Conservation (phyloP, 495 filamentous ascomycete genomes). For the Penicillium crystallinum region DNA sequence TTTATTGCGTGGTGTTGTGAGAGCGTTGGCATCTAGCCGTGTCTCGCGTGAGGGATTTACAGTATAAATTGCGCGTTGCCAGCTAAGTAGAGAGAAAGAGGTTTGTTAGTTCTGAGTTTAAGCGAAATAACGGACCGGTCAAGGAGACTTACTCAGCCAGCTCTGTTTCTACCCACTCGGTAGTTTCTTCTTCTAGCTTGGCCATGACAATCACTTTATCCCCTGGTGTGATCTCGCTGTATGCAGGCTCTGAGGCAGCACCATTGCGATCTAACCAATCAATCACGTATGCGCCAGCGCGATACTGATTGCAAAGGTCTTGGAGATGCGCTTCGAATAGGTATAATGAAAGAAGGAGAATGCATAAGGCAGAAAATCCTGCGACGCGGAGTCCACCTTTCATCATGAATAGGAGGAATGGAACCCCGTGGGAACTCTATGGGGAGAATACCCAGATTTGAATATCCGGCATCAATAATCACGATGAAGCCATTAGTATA, state of each 20-base stretch:
- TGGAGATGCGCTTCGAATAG: conserved; percentile 33
- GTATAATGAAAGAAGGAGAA: conserved; percentile 32
- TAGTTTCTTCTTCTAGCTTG: conserved; percentile 50
- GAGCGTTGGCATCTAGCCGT: conserved; percentile 35
- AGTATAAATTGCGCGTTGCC: conserved; percentile 59
- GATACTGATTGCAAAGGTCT: conserved; percentile 42
- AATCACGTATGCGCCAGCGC: conserved; percentile 39
- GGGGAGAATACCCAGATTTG: conserved; percentile 5
- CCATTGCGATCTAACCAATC: conserved; percentile 28
- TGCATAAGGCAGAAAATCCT: conserved; percentile 20
- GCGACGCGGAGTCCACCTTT: conserved; percentile 33
- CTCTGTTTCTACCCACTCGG: conserved; percentile 55
- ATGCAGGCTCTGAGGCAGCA: conserved; percentile 1
- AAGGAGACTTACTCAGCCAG: conserved; percentile 41
- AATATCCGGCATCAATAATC: not conserved
- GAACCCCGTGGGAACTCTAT: conserved; percentile 1
- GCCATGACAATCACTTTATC: conserved; percentile 57
- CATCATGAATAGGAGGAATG: conserved; percentile 26
- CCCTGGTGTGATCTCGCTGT: conserved; percentile 11
- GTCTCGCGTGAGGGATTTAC: conserved; percentile 53
- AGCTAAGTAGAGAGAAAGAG: conserved; percentile 25
- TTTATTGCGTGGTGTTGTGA: conserved; percentile 53
- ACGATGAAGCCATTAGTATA: not conserved
- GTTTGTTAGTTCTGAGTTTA: not conserved
- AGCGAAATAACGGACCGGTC: not conserved